Evolutionary conservation across 805 yeast genomes (phyloP).

Genomic region (Lipomyces sp.): DNA sequence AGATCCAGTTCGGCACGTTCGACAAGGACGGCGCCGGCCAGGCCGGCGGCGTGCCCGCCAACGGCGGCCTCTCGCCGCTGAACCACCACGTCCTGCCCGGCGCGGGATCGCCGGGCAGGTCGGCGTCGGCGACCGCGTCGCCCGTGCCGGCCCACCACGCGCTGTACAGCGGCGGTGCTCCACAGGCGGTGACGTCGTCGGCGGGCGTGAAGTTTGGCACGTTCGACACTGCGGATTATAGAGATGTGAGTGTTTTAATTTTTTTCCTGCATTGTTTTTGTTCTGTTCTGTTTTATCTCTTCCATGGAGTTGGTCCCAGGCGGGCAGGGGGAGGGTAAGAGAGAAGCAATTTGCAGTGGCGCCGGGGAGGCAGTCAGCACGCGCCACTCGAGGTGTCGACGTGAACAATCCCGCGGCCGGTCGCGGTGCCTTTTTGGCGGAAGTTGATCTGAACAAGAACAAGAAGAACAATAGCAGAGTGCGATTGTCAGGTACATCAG

Average conservation of each 20-base stretch:
- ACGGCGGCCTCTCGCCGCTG: slow-evolving; percentile 3
- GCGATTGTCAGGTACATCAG: too few species aligned
- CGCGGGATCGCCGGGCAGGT: slow-evolving; percentile 1
- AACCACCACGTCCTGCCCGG: background rate
- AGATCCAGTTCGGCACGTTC: slow-evolving; percentile 28
- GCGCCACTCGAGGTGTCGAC: too few species aligned
- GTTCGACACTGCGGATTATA: slow-evolving; percentile 4
- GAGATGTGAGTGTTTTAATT: slow-evolving; percentile 7
- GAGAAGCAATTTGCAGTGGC: too few species aligned
- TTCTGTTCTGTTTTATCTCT: too few species aligned
- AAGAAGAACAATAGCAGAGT: too few species aligned
- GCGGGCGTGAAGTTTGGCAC: slow-evolving; percentile 19
- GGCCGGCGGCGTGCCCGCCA: background rate
- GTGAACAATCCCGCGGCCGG: too few species aligned
- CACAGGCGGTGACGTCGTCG: slow-evolving; percentile 10
- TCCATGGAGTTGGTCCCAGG: too few species aligned
- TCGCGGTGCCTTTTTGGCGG: too few species aligned
- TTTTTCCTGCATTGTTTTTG: too few species aligned
- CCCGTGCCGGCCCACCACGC: slow-evolving; percentile 21
- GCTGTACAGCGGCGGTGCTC: slow-evolving; percentile 21
- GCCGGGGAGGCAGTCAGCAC: too few species aligned
- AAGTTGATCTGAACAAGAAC: too few species aligned
- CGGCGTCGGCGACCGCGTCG: slow-evolving; percentile 14
- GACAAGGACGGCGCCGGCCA: slow-evolving; percentile 5
- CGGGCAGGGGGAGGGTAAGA: background rate